Evolutionary conservation across 75 land plant genomes (phyloP), one percentile per base, ranked within the genome.

Genomic region (Larix kaempferi): DNA sequence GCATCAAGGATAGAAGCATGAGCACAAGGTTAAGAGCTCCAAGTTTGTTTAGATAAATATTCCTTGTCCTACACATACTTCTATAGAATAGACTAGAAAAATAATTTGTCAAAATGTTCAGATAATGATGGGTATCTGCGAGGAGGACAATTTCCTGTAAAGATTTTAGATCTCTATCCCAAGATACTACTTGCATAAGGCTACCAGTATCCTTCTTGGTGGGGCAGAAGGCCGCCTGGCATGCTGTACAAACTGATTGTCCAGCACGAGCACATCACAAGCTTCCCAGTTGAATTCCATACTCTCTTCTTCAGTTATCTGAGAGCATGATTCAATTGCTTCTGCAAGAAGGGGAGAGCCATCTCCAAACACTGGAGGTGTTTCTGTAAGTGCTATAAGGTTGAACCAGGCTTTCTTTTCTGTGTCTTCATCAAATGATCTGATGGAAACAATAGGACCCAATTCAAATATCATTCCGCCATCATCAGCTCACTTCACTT

Each of bases 261-360:
- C 88, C 0, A 86, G 6, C 75, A 86, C 55, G 23, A 86, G 67
- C 29, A 86, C 82, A 75, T 86, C 88, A 0, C 88, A 84, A 49
- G 74, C 79, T 58, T 80, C 67, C 88, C 88, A 86, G 21, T 69
- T 74, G 65, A 86, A 62, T 10, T 80, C 76, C 1, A 86, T 59
- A 77, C 72, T 58, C 62, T 78, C 80, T 65, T 86, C 88, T 57
- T 83, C 88, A 1, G 80, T 69, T 6, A 83, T 83, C 72, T 81
- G 59, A 37, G 57, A 64, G 59, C 82, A 86, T 54, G 72, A 27
- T 77, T 78, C 65, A 22, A 80, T 77, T 6, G 78, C 71, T n/a
- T n/a, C n/a, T n/a, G n/a, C n/a, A n/a, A n/a, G n/a, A n/a, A n/a
- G n/a, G 74, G n/a, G n/a, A n/a, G n/a, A n/a, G n/a, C n/a, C n/a